Evolutionary conservation across 129 eudicot genomes (phyloP).

Genomic region (Heracleum sosnowskyi): DNA sequence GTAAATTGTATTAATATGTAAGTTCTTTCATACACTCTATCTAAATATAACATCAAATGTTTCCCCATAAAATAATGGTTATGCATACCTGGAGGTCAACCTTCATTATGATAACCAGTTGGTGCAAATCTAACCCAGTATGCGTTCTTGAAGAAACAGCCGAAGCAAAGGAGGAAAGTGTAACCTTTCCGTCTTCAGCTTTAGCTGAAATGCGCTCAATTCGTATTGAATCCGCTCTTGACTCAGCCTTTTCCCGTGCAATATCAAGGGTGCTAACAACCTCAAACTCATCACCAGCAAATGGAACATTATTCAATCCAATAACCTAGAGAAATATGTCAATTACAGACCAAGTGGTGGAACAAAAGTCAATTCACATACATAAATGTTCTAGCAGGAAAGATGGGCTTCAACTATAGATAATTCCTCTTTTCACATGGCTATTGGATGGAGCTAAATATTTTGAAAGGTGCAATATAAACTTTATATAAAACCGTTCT

Average conservation of each 20-base stretch:
- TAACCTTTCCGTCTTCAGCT: conserved; percentile 80
- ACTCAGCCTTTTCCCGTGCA: conserved; percentile 85
- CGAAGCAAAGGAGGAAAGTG: conserved; percentile 85
- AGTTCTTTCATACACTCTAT: not conserved
- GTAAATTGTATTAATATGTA: not conserved
- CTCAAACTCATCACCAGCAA: conserved; percentile 96
- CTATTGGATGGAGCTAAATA: not conserved
- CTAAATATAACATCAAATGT: not conserved
- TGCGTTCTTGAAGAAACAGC: conserved; percentile 73
- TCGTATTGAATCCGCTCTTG: conserved; percentile 54
- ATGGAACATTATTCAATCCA: conserved; percentile 83
- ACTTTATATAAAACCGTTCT: not conserved
- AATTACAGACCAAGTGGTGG: not conserved
- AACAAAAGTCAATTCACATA: not conserved
- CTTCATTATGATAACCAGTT: conserved; percentile 68
- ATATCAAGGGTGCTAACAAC: conserved; percentile 69
- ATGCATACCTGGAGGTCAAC: conserved; percentile 85
- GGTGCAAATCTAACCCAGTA: conserved; percentile 82
- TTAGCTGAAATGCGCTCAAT: conserved; percentile 68
- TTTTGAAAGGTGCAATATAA: not conserved
- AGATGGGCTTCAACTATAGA: not conserved
- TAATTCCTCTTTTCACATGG: not conserved
- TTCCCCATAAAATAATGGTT: conserved; percentile 1
- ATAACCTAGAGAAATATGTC: conserved; percentile 44
- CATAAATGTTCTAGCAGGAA: not conserved